Conservation (phyloP, 2,329 filamentous ascomycete genomes). For the Exophiala viscosa region DNA sequence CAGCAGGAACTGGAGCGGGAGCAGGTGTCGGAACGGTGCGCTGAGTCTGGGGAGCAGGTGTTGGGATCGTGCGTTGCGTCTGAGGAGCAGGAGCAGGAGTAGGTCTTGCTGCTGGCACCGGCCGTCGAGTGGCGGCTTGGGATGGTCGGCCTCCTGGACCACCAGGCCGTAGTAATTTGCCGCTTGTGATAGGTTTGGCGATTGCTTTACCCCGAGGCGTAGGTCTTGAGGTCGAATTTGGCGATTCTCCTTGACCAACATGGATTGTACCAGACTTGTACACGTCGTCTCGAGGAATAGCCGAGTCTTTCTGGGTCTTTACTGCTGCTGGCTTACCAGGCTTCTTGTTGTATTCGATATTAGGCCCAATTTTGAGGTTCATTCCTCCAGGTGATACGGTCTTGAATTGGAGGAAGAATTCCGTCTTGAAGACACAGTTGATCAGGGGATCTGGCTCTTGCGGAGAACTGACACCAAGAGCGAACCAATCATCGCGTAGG, state of each 20-base stretch:
- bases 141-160: constrained; percentile 79
- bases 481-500: constrained; percentile 93
- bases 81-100: constrained; percentile 26
- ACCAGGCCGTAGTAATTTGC: constrained; percentile 86
- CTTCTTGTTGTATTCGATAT: constrained; percentile 95
- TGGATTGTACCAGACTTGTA: constrained; percentile 95
- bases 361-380: constrained; percentile 75
- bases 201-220: constrained; percentile 85
- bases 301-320: constrained; percentile 85
- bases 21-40: constrained; percentile 31
- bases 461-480: constrained; percentile 79
- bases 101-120: constrained; percentile 38
- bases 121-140: constrained; percentile 43
- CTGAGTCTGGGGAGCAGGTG: constrained; percentile 22
- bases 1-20: constrained; percentile 15
- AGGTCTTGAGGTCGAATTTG: constrained; percentile 75
- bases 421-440: constrained; percentile 92
- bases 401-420: constrained; percentile 90
- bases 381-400: constrained; percentile 74
- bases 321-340: constrained; percentile 85
- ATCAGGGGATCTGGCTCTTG: constrained; percentile 92
- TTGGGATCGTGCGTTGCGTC: constrained; percentile 28
- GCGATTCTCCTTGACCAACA: constrained; percentile 76
- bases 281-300: constrained; percentile 66
- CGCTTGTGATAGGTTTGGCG: constrained; percentile 84